phyloP scores from a whole-genome alignment of 495 filamentous ascomycete genomes.

The Neurospora terricola region DNA sequence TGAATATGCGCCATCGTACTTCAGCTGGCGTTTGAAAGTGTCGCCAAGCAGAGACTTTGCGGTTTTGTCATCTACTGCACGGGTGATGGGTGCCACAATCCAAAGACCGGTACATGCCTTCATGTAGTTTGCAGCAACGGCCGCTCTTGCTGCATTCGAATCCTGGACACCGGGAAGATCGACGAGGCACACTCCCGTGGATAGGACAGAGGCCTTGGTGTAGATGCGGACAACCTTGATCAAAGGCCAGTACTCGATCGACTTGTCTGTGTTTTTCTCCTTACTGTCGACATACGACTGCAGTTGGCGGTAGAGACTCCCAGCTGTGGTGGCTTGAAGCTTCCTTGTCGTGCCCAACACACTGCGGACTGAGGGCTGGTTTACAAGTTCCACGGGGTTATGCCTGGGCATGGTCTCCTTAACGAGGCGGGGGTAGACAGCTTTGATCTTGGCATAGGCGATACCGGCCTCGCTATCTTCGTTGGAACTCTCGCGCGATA shows the following conservation, averaged over 20 bases:
- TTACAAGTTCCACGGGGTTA: slow-evolving; percentile 32
- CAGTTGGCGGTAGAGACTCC: slow-evolving; percentile 19
- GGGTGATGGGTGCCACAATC: slow-evolving; percentile 56
- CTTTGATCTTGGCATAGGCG: slow-evolving; percentile 56
- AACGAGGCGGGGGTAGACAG: slow-evolving; percentile 50
- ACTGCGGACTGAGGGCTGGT: slow-evolving; percentile 24
- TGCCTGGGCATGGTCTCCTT: slow-evolving; percentile 40
- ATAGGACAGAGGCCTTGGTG: slow-evolving; percentile 47
- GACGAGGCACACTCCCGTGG: slow-evolving; percentile 55
- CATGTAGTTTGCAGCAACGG: slow-evolving; percentile 53
- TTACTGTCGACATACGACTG: slow-evolving; percentile 26
- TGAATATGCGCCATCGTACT: slow-evolving; percentile 50
- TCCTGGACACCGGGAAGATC: slow-evolving; percentile 59
- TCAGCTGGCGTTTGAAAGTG: slow-evolving; percentile 51
- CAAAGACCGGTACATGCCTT: slow-evolving; percentile 44
- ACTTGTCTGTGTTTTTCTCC: slow-evolving; percentile 21
- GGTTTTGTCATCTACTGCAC: slow-evolving; percentile 57
- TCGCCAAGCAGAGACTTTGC: slow-evolving; percentile 51
- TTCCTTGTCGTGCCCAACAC: slow-evolving; percentile 40
- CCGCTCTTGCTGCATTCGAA: slow-evolving; percentile 53
- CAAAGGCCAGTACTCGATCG: slow-evolving; percentile 54
- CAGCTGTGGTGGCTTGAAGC: slow-evolving; percentile 28
- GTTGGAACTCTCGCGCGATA: slow-evolving; percentile 35
- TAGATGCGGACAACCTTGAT: slow-evolving; percentile 55
- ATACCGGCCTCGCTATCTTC: slow-evolving; percentile 44